A percentile compares a stretch with the other conserved stretches of the same genome.
Evolutionary conservation across 495 filamentous ascomycete genomes (phyloP).

Genomic region (Friedmanniomyces simplex): DNA sequence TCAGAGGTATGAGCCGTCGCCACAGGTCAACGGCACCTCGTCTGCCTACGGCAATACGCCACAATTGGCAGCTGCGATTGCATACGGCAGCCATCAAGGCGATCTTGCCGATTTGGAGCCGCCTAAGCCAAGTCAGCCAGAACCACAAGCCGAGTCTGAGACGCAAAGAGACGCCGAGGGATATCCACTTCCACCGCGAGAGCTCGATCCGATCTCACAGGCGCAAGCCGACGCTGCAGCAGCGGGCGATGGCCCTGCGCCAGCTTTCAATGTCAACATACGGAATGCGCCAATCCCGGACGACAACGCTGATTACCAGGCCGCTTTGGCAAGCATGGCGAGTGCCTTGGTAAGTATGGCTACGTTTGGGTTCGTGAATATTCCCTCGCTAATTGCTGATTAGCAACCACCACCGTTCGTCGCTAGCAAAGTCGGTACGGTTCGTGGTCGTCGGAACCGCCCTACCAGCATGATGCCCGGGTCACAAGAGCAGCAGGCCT

Average conservation of each 20-base stretch:
- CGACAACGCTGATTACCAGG: conserved; percentile 78
- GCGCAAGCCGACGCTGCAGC: conserved; percentile 66
- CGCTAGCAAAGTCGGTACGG: conserved; percentile 59
- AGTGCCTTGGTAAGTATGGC: conserved; percentile 57
- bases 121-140: conserved; percentile 8
- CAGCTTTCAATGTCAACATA: conserved; percentile 82
- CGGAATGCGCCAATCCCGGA: conserved; percentile 86
- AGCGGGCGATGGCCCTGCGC: conserved; percentile 47
- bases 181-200: conserved; percentile 57
- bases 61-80: background rate
- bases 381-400: conserved; percentile 29
- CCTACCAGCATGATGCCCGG: conserved; percentile 52
- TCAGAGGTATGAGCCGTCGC: background rate
- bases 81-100: conserved; percentile 19
- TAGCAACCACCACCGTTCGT: conserved; percentile 42
- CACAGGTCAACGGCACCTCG: conserved; percentile 2
- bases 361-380: background rate
- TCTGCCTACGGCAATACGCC: background rate
- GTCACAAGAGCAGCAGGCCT: conserved; percentile 31
- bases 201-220: conserved; percentile 70
- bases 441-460: conserved; percentile 79
- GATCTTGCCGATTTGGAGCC: conserved; percentile 21
- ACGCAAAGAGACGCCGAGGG: conserved; percentile 51
- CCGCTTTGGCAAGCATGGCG: conserved; percentile 84
- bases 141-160: background rate